Evolutionary conservation across 306 rosid genomes (phyloP), one percentile per base, ranked within the genome.

Genomic region (Benincasa hispida): DNA sequence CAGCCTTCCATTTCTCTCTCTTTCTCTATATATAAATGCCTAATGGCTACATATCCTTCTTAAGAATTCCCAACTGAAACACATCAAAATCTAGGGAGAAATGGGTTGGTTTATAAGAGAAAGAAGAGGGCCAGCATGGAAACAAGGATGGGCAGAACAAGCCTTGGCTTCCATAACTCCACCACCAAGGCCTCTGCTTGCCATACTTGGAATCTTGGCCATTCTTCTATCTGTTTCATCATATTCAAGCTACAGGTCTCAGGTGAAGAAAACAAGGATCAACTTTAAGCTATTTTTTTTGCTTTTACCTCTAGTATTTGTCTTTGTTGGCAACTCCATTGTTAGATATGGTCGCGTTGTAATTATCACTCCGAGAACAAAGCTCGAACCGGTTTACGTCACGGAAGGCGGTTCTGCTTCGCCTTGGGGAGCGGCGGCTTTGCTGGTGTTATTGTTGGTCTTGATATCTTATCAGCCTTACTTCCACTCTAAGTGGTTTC

Each of bases 401-500:
- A 13, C 82, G 0, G 75, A 34, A 28, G 78, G 59, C 2, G 82
- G 76, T 3, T 82, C 82, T 5, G 85, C 87, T 0, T 83, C 88
- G 11, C 91, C 95, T 17, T 92, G 93, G 96, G 88, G 91, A 2
- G 85, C 88, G 17, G 90, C 83, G 0, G 82, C 84, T 58, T 48
- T 88, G 55, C 81, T 92, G 76, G 48, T 85, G 70, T 54, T 92
- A 54, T 81, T 92, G 48, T 63, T 89, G 83, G 57, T 88, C 10
- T 78, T 89, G 88, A 66, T 90, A 10, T 88, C 85, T 7, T 84
- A 56, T 81, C 89, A 82, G 74, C 80, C 94, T 58, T 77, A 80
- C 76, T 84, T 85, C 76, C 87, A 87, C 79, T 85, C 94, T 61
- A 86, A 51, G 86, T 89, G 97, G 94, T 82, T 88, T 59, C 87